A percentile compares a stretch with the other conserved stretches of the same genome.
Evolutionary conservation across 495 filamentous ascomycete species (phyloP).

Genomic region (Pseudoneurospora amorphoporcata): DNA sequence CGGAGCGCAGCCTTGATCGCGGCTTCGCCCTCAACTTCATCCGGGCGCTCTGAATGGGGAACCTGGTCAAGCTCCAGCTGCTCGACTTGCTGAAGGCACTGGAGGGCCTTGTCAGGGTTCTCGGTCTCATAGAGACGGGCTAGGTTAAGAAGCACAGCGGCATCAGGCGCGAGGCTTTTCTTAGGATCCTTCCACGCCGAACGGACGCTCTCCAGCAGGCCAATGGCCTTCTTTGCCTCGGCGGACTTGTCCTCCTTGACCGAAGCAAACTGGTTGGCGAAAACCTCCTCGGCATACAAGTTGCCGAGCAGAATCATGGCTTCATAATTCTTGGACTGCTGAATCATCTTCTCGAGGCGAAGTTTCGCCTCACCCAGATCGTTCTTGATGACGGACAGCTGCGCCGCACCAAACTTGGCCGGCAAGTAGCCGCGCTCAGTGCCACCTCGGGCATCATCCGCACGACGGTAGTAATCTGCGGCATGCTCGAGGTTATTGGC

Average conservation of each 20-base stretch:
- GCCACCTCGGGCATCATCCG: conserved; percentile 82
- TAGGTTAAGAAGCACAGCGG: conserved; percentile 85
- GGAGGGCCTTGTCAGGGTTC: conserved; percentile 77
- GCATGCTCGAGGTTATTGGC: conserved; percentile 56
- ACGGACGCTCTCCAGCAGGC: conserved; percentile 72
- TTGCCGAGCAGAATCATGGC: conserved; percentile 84
- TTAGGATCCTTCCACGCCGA: conserved; percentile 80
- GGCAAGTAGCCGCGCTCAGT: conserved; percentile 79
- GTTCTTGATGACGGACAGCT: conserved; percentile 72
- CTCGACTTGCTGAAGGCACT: conserved; percentile 84
- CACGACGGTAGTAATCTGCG: conserved; percentile 70
- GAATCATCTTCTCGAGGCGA: conserved; percentile 83
- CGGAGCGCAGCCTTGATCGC: conserved; percentile 50
- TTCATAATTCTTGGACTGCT: conserved; percentile 75
- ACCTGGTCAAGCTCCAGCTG: conserved; percentile 71
- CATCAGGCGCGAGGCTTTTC: conserved; percentile 66
- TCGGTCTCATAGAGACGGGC: conserved; percentile 81
- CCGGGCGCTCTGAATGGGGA: conserved; percentile 53
- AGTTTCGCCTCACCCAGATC: conserved; percentile 90
- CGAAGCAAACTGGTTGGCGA: conserved; percentile 57
- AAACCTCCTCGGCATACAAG: conserved; percentile 88
- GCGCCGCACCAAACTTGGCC: conserved; percentile 85
- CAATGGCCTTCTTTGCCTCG: conserved; percentile 74
- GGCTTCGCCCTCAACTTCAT: conserved; percentile 51
- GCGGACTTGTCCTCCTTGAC: conserved; percentile 77